These are phyloP conservation scores for Termitomyces sp. DNA, from an alignment of 768 basidiomycete genomes.

Conservation along the genomic window DNA sequence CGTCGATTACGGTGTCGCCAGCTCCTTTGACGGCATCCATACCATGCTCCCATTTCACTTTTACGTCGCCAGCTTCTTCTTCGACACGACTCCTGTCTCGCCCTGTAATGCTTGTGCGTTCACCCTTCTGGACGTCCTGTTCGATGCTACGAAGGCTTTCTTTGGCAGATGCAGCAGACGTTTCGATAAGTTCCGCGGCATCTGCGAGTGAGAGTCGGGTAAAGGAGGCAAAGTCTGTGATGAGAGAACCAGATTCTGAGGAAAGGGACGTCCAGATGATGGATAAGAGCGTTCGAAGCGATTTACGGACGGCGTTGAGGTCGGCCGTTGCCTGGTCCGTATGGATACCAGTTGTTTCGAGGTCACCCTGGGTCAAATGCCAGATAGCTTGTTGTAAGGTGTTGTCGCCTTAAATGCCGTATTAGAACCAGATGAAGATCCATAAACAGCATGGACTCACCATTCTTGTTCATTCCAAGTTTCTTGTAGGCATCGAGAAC, in stretches of 20 bases:
- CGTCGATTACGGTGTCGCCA: slow-evolving; percentile 56
- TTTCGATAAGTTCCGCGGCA: slow-evolving; percentile 56
- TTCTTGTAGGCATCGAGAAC: slow-evolving; percentile 58
- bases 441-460: slow-evolving; percentile 25
- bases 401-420: slow-evolving; percentile 50
- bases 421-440: not conserved
- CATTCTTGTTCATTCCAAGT: slow-evolving; percentile 53
- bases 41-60: slow-evolving; percentile 58
- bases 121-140: slow-evolving; percentile 54
- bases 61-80: slow-evolving; percentile 42
- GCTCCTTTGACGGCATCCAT: slow-evolving; percentile 62
- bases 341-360: slow-evolving; percentile 28
- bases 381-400: slow-evolving; percentile 63
- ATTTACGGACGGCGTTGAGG: slow-evolving; percentile 41
- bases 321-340: slow-evolving; percentile 48
- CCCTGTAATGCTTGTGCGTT: slow-evolving; percentile 51
- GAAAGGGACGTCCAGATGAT: slow-evolving; percentile 52
- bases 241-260: slow-evolving; percentile 49
- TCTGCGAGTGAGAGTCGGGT: slow-evolving; percentile 63
- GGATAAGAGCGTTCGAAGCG: slow-evolving; percentile 48
- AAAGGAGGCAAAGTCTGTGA: slow-evolving; percentile 65
- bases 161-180: slow-evolving; percentile 48
- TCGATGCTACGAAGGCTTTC: slow-evolving; percentile 53
- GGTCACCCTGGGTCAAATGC: slow-evolving; percentile 57
- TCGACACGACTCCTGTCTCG: slow-evolving; percentile 47